Evolutionary conservation across 495 filamentous ascomycete species (phyloP).

Genomic region (Hyphodiscus hymeniophilus): DNA sequence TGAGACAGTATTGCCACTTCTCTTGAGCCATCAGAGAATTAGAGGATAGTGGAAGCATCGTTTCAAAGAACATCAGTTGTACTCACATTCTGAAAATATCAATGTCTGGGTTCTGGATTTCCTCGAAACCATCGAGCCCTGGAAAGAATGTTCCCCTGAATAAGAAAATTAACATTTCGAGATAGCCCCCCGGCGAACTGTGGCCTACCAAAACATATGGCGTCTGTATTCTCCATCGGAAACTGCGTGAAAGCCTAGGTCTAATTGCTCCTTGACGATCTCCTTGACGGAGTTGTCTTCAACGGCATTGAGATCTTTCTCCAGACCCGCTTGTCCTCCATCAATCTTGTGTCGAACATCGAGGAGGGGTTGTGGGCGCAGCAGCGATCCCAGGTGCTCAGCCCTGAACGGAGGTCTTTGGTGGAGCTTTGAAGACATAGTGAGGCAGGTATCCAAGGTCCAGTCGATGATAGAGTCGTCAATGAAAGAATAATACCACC

Average conservation of each 20-base stretch:
- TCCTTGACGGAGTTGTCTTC: constrained; percentile 62
- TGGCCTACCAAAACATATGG: constrained; percentile 40
- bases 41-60: too few species aligned
- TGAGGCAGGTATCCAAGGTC: too few species aligned
- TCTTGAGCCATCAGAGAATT: too few species aligned
- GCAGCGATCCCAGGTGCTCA: constrained; percentile 76
- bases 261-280: constrained; percentile 55
- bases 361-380: constrained; percentile 63
- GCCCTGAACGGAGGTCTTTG: constrained; percentile 69
- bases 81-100: constrained; percentile 51
- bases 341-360: constrained; percentile 49
- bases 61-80: too few species aligned
- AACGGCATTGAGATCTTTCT: constrained; percentile 37
- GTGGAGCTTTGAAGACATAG: constrained; percentile 28
- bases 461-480: neutral
- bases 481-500: neutral
- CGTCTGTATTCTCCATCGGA: constrained; percentile 72
- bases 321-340: constrained; percentile 29
- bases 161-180: neutral
- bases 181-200: neutral
- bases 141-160: constrained; percentile 67
- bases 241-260: constrained; percentile 59
- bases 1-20: too few species aligned
- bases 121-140: constrained; percentile 60
- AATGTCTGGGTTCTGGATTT: constrained; percentile 46